These are phyloP conservation scores for Nakataea oryzae DNA, from an alignment of 2,329 filamentous ascomycete genomes.

Conservation along the genomic window DNA sequence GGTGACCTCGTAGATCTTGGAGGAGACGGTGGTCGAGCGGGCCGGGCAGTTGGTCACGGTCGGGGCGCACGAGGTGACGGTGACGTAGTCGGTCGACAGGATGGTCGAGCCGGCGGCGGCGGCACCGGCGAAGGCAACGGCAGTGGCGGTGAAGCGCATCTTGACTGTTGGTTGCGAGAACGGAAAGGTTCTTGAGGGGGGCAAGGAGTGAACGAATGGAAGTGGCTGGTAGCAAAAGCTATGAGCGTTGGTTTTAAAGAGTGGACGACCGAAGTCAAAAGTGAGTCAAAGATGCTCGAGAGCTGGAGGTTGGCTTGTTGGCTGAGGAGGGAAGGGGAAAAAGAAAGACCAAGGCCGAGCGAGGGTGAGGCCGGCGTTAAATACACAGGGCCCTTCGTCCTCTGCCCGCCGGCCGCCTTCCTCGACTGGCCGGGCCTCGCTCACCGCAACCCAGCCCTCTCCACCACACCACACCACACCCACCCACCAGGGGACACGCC, in stretches of 20 bases:
- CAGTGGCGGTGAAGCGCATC: slow-evolving; percentile 50
- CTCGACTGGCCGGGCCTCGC: not conserved
- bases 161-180: slow-evolving; percentile 30
- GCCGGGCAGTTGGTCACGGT: slow-evolving; percentile 41
- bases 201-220: slow-evolving; percentile 2
- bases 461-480: too few species aligned
- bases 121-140: slow-evolving; percentile 37
- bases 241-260: slow-evolving; percentile 19
- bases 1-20: slow-evolving; percentile 21
- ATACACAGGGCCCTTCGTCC: slow-evolving; percentile 13
- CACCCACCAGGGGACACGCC: too few species aligned
- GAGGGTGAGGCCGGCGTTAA: slow-evolving; percentile 17
- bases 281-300: slow-evolving; percentile 16
- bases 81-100: slow-evolving; percentile 48
- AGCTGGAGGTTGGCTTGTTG: slow-evolving; percentile 19
- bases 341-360: slow-evolving; percentile 10
- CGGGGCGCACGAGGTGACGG: slow-evolving; percentile 49
- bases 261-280: slow-evolving; percentile 31
- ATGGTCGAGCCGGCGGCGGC: slow-evolving; percentile 32
- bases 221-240: slow-evolving; percentile 9
- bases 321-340: slow-evolving; percentile 22
- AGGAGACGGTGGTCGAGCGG: slow-evolving; percentile 15
- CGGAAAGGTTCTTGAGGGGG: slow-evolving; percentile 8
- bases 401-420: not conserved
- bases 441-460: not conserved